Base-by-base conservation (phyloP, 768 basidiomycete species). In the Pisolithus microcarpus region DNA sequence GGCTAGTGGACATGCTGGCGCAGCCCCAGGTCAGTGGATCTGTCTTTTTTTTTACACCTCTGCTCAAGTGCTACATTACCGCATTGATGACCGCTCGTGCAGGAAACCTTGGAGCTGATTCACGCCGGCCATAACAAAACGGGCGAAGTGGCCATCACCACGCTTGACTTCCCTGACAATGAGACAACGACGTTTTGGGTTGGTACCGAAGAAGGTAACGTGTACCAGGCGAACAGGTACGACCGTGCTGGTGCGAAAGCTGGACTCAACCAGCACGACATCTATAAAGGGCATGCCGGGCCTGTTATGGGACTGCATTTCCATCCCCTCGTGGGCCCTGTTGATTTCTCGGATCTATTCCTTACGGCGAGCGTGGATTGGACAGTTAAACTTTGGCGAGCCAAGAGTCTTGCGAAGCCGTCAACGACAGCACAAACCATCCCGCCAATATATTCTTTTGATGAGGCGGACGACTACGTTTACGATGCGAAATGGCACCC, bases 401-500 rank as follows among this genome's bases (percentile, higher is more conserved):
- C 90, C 7, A 90, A 84, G 68, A 81, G 80, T 10, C 70, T 85
- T 37, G 75, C 85, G 39, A 90, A 90, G 67, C 80, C 87, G 7
- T 84, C 85, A 7, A 82, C 84, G 36, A 61, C 71, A 0, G 72
- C 73, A 16, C 65, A 65, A 8, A 65, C 68, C 16, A 74, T 94
- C n/a, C 42, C 79, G 0, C 90, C 95, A 3, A 58, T 98, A 21
- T 87, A 94, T 65, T 92, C 91, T 37, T 98, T 99, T 61, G 95
- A 99, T 58, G 95, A 97, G 67, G 90, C 93, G 11, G 92, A 94
- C 63, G 96, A 99, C 66, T 97, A 98, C 64, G 95, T 99, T 8
- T 98, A 96, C 70, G 96, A 97, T 71, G 94, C 91, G 43, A 90
- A 87, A 65, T 99, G 96, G 96, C 96, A 99, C 65, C 93, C 95